A percentile compares a stretch with the other conserved stretches of the same genome.
Evolutionary conservation across 805 yeast genomes (phyloP).

Genomic region (Candida tibetensis): DNA sequence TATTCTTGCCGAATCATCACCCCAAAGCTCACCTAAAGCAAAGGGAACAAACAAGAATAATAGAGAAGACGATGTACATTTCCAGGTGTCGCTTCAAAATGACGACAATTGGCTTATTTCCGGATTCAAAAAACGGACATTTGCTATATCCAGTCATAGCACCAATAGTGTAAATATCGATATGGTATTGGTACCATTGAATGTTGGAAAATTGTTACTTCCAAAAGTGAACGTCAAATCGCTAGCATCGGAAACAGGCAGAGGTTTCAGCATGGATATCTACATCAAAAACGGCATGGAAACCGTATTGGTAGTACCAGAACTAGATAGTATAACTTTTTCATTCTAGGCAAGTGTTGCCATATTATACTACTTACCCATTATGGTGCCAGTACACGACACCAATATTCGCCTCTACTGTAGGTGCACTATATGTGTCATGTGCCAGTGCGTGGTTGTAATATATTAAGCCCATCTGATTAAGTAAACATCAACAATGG

Average conservation of each 20-base stretch:
- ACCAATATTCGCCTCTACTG: too few relatives aligned
- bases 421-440: too few relatives aligned
- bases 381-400: neutral
- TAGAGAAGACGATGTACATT: conserved; percentile 11
- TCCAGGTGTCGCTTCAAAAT: conserved; percentile 47
- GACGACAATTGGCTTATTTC: conserved; percentile 79
- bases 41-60: conserved; percentile 1
- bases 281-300: conserved; percentile 69
- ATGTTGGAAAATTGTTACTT: conserved; percentile 65
- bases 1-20: conserved; percentile 25
- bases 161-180: conserved; percentile 30
- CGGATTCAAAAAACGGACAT: conserved; percentile 59
- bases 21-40: conserved; percentile 3
- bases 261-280: conserved; percentile 49
- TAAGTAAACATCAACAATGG: too few relatives aligned
- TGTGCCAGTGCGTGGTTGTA: too few relatives aligned
- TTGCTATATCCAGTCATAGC: conserved; percentile 31
- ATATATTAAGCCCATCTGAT: too few relatives aligned
- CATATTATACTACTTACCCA: neutral
- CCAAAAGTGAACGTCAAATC: conserved; percentile 55
- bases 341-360: conserved; percentile 47
- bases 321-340: conserved; percentile 58
- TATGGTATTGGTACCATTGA: conserved; percentile 61
- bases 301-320: conserved; percentile 68
- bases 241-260: conserved; percentile 19